Percentiles rank a stretch among this genome's conserved stretches.
Evolutionary conservation across 441 rosid genomes (phyloP).

Genomic region (Pelargonium exstipulatum): DNA sequence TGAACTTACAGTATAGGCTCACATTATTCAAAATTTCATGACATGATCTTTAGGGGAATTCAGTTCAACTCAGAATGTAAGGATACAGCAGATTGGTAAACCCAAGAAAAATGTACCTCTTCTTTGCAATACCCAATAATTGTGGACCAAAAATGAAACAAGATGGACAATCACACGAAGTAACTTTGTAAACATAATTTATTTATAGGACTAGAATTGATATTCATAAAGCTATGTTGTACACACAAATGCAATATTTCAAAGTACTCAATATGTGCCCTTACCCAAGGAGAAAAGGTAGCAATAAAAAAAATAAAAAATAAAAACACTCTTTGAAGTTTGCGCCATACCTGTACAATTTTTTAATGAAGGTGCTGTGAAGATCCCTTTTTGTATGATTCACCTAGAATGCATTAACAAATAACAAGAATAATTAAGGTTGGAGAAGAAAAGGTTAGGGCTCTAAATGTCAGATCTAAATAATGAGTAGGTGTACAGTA

Average conservation of each 20-base stretch:
- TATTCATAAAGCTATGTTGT: background rate
- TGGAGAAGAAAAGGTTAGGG: background rate
- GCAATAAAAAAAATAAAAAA: background rate
- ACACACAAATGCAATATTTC: background rate
- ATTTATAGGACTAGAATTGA: background rate
- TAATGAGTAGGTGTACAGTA: conserved; percentile 3
- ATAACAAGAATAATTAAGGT: background rate
- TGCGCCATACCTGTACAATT: conserved; percentile 26
- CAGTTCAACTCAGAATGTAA: background rate
- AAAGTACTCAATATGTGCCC: background rate
- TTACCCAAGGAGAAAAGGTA: background rate
- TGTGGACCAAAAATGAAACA: background rate
- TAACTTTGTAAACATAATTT: background rate
- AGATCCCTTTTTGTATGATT: conserved; percentile 37
- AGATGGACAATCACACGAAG: background rate
- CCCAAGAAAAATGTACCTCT: background rate
- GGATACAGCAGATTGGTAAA: background rate
- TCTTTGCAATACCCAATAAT: background rate
- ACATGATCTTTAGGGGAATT: background rate
- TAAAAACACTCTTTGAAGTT: background rate
- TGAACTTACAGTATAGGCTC: background rate
- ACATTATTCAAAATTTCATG: background rate
- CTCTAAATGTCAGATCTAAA: background rate
- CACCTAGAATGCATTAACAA: conserved; percentile 23
- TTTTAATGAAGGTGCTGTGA: conserved; percentile 30